Base-by-base conservation (phyloP, 306 rosid genomes). In the Pachyrhizus erosus region DNA sequence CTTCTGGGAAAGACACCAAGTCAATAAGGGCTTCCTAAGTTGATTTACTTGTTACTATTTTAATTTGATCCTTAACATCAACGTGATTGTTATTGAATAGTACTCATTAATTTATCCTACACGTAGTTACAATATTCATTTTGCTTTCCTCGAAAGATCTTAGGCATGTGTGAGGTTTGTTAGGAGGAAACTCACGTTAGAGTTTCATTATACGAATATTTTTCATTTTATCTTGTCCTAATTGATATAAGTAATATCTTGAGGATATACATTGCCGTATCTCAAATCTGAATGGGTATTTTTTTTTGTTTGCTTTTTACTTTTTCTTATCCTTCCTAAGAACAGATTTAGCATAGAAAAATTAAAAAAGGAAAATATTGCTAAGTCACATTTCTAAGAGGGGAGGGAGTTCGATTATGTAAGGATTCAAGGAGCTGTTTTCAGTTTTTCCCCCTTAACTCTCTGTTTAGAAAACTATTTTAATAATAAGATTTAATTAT, bases 1-100 rank as follows among this genome's bases (percentile, higher is more conserved):
- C 58, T 86, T 86, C 77, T 23, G 1, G 18, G 80, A 79, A 73
- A 57, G 51, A 40, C 61, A 42, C 76, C 45, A 2, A 62, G 18
- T 31, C 73, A 58, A 55, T 72, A 24, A 14, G 20, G 29, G 66
- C 29, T 68, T 75, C 61, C 27, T 40, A 10, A 2, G 1, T 39
- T 66, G 29, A 40, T 40, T 52, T 39, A 10, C 2, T 11, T 9
- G 4, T 43, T 9, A 60, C 37, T 26, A 34, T 62, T 62, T 73
- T 73, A 18, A 29, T 45, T 4, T 21, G 51, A 14, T 73, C 52
- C 51, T 23, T 74, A 24, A 69, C 82, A 67, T 69, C 26, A 20
- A 9, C 2, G 37, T 27, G 23, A 67, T 34, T 51, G 67, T 29
- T 43, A 14, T 24, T 45, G 24, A 43, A 45, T 48, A 45, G 27